Evolutionary conservation across 2,329 filamentous ascomycete genomes (phyloP), one percentile per base, ranked within the genome.

Genomic region (Alternaria angustiovoidea): DNA sequence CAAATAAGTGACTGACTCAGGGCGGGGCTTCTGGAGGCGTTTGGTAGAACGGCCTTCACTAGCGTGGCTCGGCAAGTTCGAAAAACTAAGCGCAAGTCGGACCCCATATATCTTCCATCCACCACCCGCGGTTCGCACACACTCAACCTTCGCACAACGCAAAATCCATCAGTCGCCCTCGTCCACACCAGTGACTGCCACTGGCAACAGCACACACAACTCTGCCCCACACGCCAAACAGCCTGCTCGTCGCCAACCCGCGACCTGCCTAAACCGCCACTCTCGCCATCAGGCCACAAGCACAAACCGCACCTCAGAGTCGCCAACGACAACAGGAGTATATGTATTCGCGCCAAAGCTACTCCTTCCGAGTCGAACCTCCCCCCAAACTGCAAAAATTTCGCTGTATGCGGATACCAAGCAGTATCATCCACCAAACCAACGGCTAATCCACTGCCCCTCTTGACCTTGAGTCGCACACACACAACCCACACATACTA

Each of bases 341-440:
- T 96, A 96, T 96, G 93, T 96, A 96, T 97, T 93, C 93, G 92
- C 91, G 92, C 92, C 91, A 91, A 89, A 88, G 88, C 88, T 88
- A 91, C 91, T 89, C 93, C 89, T 93, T 92, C 89, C 92, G 90
- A 92, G 90, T 94, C 90, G 89, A 90, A 85, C 89, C 90, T 88
- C 92, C 92, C 86, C 89, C 92, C 86, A 92, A 93, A 91, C 92
- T 96, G 91, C 93, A 94, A 88, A 87, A 90, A 88, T 96, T 96
- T 92, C 93, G 93, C 88, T 93, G 92, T 91, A 87, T 89, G 89
- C 90, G 91, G 87, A 96, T 92, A 89, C 91, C 89, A 87, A 92
- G 92, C 91, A 94, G 91, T 86, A 88, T 88, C 81, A 89, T 93
- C 83, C 90, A 93, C 83, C 90, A 89, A 84, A 93, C 92, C 77